Conservation (phyloP, 78 protist genomes). For the Dictyostelium firmibasis region DNA sequence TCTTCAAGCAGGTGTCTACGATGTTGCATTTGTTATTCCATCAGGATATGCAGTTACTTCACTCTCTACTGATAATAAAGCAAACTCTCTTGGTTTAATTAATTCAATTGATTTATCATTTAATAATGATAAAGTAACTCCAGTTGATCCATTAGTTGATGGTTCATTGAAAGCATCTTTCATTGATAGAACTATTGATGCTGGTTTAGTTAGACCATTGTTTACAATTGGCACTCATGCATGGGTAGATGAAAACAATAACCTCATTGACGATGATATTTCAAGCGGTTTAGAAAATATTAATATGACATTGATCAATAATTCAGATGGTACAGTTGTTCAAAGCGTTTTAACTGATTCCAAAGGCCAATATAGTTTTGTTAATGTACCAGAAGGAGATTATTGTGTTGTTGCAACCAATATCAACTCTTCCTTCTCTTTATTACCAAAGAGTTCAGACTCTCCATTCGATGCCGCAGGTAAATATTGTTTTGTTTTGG, state of each 20-base stretch:
- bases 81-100: neutral
- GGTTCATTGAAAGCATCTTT: neutral
- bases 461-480: neutral
- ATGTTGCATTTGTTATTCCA: neutral
- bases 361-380: neutral
- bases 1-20: constrained; percentile 2
- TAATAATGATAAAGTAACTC: neutral
- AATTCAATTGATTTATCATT: neutral
- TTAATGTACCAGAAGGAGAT: neutral
- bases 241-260: neutral
- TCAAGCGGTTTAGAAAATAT: neutral
- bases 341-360: neutral
- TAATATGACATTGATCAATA: neutral
- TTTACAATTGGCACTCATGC: neutral
- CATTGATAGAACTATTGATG: constrained; percentile 19
- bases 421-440: neutral
- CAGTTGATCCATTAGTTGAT: neutral
- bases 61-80: neutral
- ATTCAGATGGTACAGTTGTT: neutral
- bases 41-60: neutral
- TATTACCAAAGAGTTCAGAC: neutral
- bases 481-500: neutral
- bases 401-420: constrained; percentile 3
- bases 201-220: neutral
- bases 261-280: neutral